phyloP scores from a whole-genome alignment of 306 rosid genomes.

The Spatholobus suberectus region DNA sequence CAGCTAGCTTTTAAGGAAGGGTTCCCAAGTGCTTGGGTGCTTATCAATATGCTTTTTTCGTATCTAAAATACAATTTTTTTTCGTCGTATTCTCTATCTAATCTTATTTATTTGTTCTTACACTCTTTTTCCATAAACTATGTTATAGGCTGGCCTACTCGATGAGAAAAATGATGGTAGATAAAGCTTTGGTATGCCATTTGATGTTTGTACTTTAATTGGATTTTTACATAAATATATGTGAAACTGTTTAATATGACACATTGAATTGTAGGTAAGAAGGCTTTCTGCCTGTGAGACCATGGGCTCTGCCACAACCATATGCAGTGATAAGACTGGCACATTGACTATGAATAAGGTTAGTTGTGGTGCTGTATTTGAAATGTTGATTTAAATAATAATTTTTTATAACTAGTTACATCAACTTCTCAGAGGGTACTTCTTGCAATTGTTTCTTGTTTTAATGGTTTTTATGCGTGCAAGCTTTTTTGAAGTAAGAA shows the following conservation, averaged over 20 bases:
- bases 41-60: neutral
- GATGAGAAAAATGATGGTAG: constrained; percentile 99
- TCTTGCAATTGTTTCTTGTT: constrained; percentile 9
- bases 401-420: constrained; percentile 3
- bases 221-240: constrained; percentile 22
- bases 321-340: constrained; percentile 99
- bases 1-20: too few species aligned
- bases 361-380: constrained; percentile 35
- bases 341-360: constrained; percentile 92
- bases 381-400: constrained; percentile 17
- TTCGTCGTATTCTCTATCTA: neutral
- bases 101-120: constrained; percentile 16
- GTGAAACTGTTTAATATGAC: neutral
- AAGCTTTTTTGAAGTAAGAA: neutral
- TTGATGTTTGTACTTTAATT: constrained; percentile 31
- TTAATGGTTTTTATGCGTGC: constrained; percentile 1
- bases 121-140: constrained; percentile 3
- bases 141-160: constrained; percentile 87
- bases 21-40: too few species aligned
- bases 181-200: constrained; percentile 92
- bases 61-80: neutral
- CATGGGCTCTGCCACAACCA: constrained; percentile 99
- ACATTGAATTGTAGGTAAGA: constrained; percentile 69
- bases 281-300: constrained; percentile 99
- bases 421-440: neutral